Conservation (phyloP, 257 asterid species). For the Solanum gracilifrons region DNA sequence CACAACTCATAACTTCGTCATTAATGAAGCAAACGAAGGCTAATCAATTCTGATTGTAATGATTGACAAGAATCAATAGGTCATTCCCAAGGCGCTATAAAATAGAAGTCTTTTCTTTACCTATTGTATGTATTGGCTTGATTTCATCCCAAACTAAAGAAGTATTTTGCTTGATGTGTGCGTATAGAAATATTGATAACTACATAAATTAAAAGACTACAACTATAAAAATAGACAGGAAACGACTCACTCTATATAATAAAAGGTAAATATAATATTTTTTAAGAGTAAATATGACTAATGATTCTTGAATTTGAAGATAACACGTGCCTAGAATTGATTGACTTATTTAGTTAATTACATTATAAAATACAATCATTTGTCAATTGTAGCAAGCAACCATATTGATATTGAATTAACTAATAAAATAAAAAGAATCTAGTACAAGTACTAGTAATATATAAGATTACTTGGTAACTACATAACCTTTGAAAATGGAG, state of each 20-base stretch:
- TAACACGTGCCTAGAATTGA: background rate
- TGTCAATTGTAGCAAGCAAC: background rate
- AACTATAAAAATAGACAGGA: fast-evolving
- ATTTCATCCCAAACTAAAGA: background rate
- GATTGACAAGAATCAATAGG: background rate
- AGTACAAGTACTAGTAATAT: background rate
- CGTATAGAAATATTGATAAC: background rate
- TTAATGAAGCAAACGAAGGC: background rate
- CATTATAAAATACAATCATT: background rate
- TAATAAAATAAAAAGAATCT: background rate
- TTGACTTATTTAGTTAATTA: background rate
- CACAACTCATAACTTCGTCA: too few relatives aligned
- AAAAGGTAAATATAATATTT: too few relatives aligned
- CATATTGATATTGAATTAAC: background rate
- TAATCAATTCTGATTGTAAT: background rate
- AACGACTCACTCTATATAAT: too few relatives aligned
- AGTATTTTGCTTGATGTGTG: background rate
- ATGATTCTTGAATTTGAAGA: too few relatives aligned
- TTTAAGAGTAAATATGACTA: too few relatives aligned
- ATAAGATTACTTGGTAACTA: background rate
- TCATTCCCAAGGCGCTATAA: background rate
- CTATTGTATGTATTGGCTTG: background rate
- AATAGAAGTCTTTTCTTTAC: background rate
- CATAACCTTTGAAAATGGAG: background rate
- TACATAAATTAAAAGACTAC: background rate